Evolutionary conservation across 1,284 basidiomycete genomes (phyloP).

Genomic region (Xerocomus nothofagi): DNA sequence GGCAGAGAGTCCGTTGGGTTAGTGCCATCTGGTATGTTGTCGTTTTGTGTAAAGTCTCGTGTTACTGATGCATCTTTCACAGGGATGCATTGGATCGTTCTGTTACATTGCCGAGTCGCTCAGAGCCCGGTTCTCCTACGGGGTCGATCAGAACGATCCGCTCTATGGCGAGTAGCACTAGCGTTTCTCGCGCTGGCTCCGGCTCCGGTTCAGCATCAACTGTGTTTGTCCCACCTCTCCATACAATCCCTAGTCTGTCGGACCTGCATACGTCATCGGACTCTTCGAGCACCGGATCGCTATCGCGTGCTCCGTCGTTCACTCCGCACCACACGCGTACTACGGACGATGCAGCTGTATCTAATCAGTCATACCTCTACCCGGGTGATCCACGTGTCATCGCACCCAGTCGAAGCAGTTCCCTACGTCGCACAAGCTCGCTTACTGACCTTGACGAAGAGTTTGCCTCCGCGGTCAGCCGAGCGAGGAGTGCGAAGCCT

Average conservation of each 20-base stretch:
- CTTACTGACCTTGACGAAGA: slow-evolving; percentile 74
- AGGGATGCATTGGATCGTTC: slow-evolving; percentile 69
- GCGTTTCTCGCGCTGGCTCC: slow-evolving; percentile 38
- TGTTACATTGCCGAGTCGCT: slow-evolving; percentile 50
- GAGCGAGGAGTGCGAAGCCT: slow-evolving; percentile 44
- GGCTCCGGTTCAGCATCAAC: slow-evolving; percentile 61
- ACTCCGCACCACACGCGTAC: slow-evolving; percentile 61
- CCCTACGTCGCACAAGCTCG: slow-evolving; percentile 67
- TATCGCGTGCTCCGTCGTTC: slow-evolving; percentile 42
- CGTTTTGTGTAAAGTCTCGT: slow-evolving; percentile 3
- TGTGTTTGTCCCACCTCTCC: slow-evolving; percentile 68
- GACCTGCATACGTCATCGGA: slow-evolving; percentile 50
- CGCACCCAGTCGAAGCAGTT: slow-evolving; percentile 58
- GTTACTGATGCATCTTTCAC: slow-evolving; percentile 10
- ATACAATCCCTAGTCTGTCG: slow-evolving; percentile 64
- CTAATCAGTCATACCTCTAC: slow-evolving; percentile 61
- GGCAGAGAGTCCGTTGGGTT: slow-evolving; percentile 86
- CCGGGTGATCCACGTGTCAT: slow-evolving; percentile 69
- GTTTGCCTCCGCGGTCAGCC: slow-evolving; percentile 51
- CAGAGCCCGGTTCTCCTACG: slow-evolving; percentile 61
- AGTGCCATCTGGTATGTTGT: slow-evolving; percentile 75
- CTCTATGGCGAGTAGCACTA: slow-evolving; percentile 46
- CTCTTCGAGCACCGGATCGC: slow-evolving; percentile 38
- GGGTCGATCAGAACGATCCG: slow-evolving; percentile 71
- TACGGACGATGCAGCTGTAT: slow-evolving; percentile 67